Evolutionary conservation across 2,329 filamentous ascomycete species (phyloP).

Genomic region (Xylariaceae sp.): DNA sequence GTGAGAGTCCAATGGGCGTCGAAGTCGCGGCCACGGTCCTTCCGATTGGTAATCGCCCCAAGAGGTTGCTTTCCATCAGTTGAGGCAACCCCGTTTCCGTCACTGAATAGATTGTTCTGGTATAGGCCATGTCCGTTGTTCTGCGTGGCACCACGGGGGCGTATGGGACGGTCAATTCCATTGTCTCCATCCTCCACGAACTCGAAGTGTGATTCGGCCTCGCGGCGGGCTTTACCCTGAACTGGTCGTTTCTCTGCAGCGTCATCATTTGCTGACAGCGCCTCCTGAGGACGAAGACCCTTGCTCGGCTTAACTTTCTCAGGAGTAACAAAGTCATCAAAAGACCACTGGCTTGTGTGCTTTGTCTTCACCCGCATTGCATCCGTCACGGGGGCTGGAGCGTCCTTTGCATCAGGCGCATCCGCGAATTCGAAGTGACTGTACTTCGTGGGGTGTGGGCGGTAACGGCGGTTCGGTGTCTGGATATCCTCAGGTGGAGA

Average conservation of each 20-base stretch:
- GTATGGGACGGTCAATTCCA: slow-evolving; percentile 42
- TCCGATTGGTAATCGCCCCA: slow-evolving; percentile 65
- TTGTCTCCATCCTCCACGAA: slow-evolving; percentile 69
- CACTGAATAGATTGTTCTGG: slow-evolving; percentile 66
- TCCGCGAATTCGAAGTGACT: slow-evolving; percentile 80
- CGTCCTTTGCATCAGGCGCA: slow-evolving; percentile 50
- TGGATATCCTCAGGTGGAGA: slow-evolving; percentile 40
- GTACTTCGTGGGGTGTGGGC: slow-evolving; percentile 73
- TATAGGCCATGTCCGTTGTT: slow-evolving; percentile 70
- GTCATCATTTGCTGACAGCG: slow-evolving; percentile 63
- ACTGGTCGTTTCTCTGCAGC: slow-evolving; percentile 51
- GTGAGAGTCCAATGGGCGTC: slow-evolving; percentile 70
- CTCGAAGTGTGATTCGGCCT: slow-evolving; percentile 78
- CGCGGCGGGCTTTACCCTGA: slow-evolving; percentile 65
- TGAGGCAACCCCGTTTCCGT: slow-evolving; percentile 38
- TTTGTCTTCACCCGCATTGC: slow-evolving; percentile 50
- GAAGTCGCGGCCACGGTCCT: slow-evolving; percentile 71
- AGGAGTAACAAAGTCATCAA: slow-evolving; percentile 82
- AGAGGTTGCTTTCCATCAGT: slow-evolving; percentile 44
- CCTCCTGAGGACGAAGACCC: slow-evolving; percentile 58
- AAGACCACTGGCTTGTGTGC: slow-evolving; percentile 75
- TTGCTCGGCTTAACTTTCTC: slow-evolving; percentile 62
- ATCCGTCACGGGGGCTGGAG: slow-evolving; percentile 40
- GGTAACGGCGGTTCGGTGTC: slow-evolving; percentile 43
- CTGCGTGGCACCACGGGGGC: slow-evolving; percentile 51